These are phyloP conservation scores for Xerocomus minutiporus DNA, from an alignment of 1,284 basidiomycete genomes.

Conservation along the genomic window DNA sequence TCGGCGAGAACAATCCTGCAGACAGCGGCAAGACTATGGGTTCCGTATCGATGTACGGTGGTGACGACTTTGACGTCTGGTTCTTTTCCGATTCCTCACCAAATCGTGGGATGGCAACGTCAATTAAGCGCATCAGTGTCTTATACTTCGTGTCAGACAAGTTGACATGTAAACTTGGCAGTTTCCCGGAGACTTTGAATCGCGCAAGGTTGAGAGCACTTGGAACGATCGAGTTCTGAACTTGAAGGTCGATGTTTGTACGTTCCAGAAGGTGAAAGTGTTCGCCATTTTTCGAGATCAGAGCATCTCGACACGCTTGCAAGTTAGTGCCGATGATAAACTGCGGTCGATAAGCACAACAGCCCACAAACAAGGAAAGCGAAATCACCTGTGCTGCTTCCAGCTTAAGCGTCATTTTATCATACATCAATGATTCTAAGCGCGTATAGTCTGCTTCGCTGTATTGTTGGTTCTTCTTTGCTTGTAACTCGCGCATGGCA, in stretches of 20 bases:
- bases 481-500: slow-evolving; percentile 74
- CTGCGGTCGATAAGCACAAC: slow-evolving; percentile 39
- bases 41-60: slow-evolving; percentile 25
- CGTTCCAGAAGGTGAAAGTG: slow-evolving; percentile 89
- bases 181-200: slow-evolving; percentile 88
- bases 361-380: not conserved
- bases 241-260: slow-evolving; percentile 86
- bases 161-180: slow-evolving; percentile 89
- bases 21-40: slow-evolving; percentile 48
- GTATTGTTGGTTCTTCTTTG: slow-evolving; percentile 86
- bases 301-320: slow-evolving; percentile 75
- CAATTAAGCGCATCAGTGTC: slow-evolving; percentile 88
- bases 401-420: slow-evolving; percentile 82
- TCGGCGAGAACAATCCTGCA: slow-evolving; percentile 49
- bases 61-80: slow-evolving; percentile 23
- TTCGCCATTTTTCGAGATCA: slow-evolving; percentile 55
- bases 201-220: slow-evolving; percentile 81
- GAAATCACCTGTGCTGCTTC: slow-evolving; percentile 79
- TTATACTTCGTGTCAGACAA: slow-evolving; percentile 97
- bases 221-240: slow-evolving; percentile 93
- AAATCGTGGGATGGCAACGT: slow-evolving; percentile 87
- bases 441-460: slow-evolving; percentile 85
- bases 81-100: slow-evolving; percentile 45
- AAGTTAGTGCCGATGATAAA: slow-evolving; percentile 89
- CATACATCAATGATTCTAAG: slow-evolving; percentile 96